A percentile compares a stretch with the other conserved stretches of the same genome.
Conservation (phyloP, 495 filamentous ascomycete genomes). For the Hyaloscypha bicolor region DNA sequence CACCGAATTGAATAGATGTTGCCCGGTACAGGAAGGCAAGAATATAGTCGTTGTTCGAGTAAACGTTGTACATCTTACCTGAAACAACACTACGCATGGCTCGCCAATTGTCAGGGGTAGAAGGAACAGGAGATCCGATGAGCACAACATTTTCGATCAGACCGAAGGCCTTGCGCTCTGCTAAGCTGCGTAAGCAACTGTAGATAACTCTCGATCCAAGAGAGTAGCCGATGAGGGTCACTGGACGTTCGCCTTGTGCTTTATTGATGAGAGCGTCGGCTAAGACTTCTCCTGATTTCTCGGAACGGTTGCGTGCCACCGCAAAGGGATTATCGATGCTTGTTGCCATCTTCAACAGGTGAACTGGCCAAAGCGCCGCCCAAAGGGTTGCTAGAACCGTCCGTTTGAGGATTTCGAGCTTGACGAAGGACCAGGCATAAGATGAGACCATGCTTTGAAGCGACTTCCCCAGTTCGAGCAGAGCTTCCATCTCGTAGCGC, state of each 20-base stretch:
- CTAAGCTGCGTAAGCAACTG: slow-evolving; percentile 72
- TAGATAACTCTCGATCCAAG: slow-evolving; percentile 88
- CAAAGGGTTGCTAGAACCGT: slow-evolving; percentile 71
- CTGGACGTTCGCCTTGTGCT: slow-evolving; percentile 84
- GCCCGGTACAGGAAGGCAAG: slow-evolving; percentile 61
- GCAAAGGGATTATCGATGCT: slow-evolving; percentile 90
- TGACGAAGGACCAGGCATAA: slow-evolving; percentile 76
- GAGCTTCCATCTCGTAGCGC: slow-evolving; percentile 76
- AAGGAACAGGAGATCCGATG: slow-evolving; percentile 80
- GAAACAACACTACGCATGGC: slow-evolving; percentile 56
- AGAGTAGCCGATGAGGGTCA: slow-evolving; percentile 89
- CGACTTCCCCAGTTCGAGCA: slow-evolving; percentile 74
- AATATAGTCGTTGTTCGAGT: slow-evolving; percentile 60
- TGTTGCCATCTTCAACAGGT: slow-evolving; percentile 76
- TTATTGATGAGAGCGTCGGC: slow-evolving; percentile 88
- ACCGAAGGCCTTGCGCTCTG: slow-evolving; percentile 79
- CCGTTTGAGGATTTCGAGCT: slow-evolving; percentile 66
- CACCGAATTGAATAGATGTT: slow-evolving; percentile 54
- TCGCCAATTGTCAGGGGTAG: slow-evolving; percentile 51
- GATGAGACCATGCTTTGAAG: slow-evolving; percentile 73
- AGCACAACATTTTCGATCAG: slow-evolving; percentile 82
- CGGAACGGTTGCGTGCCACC: slow-evolving; percentile 74
- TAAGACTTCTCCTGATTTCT: slow-evolving; percentile 83
- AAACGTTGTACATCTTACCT: slow-evolving; percentile 60
- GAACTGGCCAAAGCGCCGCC: slow-evolving; percentile 73